Evolutionary conservation across 2,329 filamentous ascomycete species (phyloP), one percentile per base, ranked within the genome.

Genomic region (Botrytis byssoidea): DNA sequence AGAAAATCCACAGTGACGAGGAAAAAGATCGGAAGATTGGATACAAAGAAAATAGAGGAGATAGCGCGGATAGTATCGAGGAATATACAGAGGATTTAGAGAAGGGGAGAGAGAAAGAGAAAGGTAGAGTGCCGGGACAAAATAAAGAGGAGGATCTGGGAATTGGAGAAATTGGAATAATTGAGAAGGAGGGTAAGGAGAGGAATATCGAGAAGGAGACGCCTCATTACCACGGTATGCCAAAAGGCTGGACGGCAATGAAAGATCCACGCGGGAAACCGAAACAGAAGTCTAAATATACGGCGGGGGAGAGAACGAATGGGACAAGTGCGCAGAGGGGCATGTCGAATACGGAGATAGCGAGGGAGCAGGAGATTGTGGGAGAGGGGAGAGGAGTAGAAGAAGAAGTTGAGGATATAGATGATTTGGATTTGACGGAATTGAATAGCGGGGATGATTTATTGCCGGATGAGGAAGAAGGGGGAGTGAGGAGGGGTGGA

Each of bases 401-500:
- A 22, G 70, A 61, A 6, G 64, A 70, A n/a, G 32, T 73, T 51
- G 77, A 77, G 25, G 76, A 80, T n/a, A 48, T 79, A 8, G 77
- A 78, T 29, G 63, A 66, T 57, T 48, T 68, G 63, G 51, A 55
- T 68, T 72, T 80, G 72, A 65, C 75, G 55, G 76, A 80, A 44
- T 70, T 81, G 61, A 77, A 77, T 57, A 80, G 78, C 65, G 79
- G 79, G 72, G 80, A 81, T 74, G 79, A 78, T 55, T 75, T 80
- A 55, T 60, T 81, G 16, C 78, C 74, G 25, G 74, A 75, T 22
- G 76, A 77, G 9, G 74, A 77, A 29, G 75, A 75, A 35, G 64
- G 71, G 37, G 73, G 71, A 25, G 63, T 25, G 37, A 59, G 64
- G 32, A 70, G 48, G 48, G 25, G 67, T 25, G 61, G 63, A 48